These are phyloP conservation scores for Pleurostoma richardsiae DNA, from an alignment of 2,329 filamentous ascomycete genomes.

Conservation along the genomic window DNA sequence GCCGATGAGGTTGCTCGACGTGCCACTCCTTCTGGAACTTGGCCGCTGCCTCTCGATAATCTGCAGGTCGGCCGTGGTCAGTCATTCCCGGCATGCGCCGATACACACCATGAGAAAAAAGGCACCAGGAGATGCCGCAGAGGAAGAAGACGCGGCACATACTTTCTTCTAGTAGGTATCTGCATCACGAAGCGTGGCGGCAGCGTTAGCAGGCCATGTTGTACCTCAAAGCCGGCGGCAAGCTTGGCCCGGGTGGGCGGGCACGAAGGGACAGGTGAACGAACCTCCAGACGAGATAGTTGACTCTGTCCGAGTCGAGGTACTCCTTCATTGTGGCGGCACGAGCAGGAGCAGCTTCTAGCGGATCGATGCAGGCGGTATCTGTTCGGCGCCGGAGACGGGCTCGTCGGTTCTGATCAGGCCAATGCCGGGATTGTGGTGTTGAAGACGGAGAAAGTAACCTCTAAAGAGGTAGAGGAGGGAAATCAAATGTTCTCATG, in stretches of 20 bases:
- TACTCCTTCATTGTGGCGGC: constrained; percentile 51
- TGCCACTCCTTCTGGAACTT: constrained; percentile 67
- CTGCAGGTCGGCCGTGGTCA: constrained; percentile 34
- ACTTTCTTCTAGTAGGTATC: constrained; percentile 60
- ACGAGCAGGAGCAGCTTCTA: constrained; percentile 1
- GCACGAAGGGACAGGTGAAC: constrained; percentile 26
- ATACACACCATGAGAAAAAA: constrained; percentile 1
- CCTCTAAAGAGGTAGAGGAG: constrained; percentile 1
- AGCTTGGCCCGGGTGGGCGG: constrained; percentile 2
- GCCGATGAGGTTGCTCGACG: constrained; percentile 54
- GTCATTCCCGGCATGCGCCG: not conserved
- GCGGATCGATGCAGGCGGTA: not conserved
- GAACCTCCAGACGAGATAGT: constrained; percentile 68
- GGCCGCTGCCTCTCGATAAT: constrained; percentile 63
- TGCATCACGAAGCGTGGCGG: constrained; percentile 17
- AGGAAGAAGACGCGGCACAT: constrained; percentile 28
- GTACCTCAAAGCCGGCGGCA: not conserved
- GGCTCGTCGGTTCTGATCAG: not conserved
- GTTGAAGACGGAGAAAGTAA: constrained; percentile 4
- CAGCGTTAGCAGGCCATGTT: constrained; percentile 6
- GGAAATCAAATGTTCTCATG: constrained; percentile 1
- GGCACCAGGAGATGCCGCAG: constrained; percentile 6
- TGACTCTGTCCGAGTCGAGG: constrained; percentile 62
- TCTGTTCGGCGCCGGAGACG: not conserved
- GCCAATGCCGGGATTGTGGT: not conserved